These are phyloP conservation scores for Mallotus nudiflorus DNA, from an alignment of 345 rosid genomes.

Conservation along the genomic window DNA sequence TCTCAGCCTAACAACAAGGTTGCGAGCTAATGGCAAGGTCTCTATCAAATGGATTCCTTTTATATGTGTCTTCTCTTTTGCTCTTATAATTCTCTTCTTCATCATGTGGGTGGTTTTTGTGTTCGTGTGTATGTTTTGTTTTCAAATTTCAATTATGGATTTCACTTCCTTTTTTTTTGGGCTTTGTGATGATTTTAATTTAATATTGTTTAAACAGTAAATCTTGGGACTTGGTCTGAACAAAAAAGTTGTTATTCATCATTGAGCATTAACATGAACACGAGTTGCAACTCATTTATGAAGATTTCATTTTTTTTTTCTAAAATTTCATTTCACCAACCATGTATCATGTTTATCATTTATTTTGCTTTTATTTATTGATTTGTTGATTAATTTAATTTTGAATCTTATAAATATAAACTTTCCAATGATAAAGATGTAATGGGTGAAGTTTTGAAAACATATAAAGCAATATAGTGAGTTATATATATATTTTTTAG, in stretches of 20 bases:
- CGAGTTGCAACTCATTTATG: slow-evolving; percentile 56
- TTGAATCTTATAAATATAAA: slow-evolving; percentile 25
- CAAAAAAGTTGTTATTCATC: slow-evolving; percentile 53
- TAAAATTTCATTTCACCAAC: slow-evolving; percentile 31
- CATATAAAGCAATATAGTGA: slow-evolving; percentile 84
- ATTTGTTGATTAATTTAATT: neutral
- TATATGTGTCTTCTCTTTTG: slow-evolving; percentile 67
- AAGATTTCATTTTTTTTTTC: slow-evolving; percentile 49
- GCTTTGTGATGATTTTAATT: neutral
- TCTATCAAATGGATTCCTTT: slow-evolving; percentile 78
- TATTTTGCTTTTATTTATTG: neutral
- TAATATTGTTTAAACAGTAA: slow-evolving; percentile 32
- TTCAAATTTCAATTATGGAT: neutral
- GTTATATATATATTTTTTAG: slow-evolving; percentile 27
- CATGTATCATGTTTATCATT: neutral
- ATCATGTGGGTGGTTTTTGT: slow-evolving; percentile 57
- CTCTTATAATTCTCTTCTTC: slow-evolving; percentile 70
- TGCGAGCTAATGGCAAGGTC: slow-evolving; percentile 45
- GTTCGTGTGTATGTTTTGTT: neutral
- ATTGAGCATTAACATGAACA: slow-evolving; percentile 56
- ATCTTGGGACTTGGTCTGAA: slow-evolving; percentile 51
- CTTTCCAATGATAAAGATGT: slow-evolving; percentile 47
- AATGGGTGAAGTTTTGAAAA: slow-evolving; percentile 61
- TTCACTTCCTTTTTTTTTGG: no score
- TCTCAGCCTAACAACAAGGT: slow-evolving; percentile 50